Conservation (phyloP, 108 stramenopile species). For the Nitzschia sp. region DNA sequence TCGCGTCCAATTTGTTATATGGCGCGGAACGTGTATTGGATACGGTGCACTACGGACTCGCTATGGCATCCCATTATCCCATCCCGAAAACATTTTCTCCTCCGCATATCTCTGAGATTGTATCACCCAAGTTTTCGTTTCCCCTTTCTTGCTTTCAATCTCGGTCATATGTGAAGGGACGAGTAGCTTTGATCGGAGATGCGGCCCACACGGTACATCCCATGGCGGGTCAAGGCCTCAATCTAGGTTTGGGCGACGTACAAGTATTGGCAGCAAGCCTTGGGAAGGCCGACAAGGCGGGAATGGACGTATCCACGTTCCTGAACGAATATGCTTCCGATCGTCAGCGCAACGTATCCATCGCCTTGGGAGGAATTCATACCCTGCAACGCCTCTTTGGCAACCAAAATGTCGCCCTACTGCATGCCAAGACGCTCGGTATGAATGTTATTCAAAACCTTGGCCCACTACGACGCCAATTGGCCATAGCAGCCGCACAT, state of each 20-base stretch:
- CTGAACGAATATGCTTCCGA: slow-evolving; percentile 38
- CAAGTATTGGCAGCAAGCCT: slow-evolving; percentile 48
- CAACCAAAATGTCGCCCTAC: slow-evolving; percentile 29
- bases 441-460: slow-evolving; percentile 77
- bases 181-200: slow-evolving; percentile 89
- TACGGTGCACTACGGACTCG: slow-evolving; percentile 48
- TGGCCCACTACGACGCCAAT: slow-evolving; percentile 55
- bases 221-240: slow-evolving; percentile 97
- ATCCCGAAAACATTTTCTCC: slow-evolving; percentile 32
- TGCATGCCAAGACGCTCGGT: slow-evolving; percentile 72
- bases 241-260: slow-evolving; percentile 92
- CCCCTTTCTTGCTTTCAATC: slow-evolving; percentile 54
- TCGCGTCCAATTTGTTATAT: slow-evolving; percentile 38
- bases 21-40: slow-evolving; percentile 50
- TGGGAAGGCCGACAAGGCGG: slow-evolving; percentile 58
- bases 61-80: slow-evolving; percentile 45
- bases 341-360: slow-evolving; percentile 34
- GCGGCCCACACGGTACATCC: slow-evolving; percentile 97
- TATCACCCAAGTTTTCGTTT: slow-evolving; percentile 44
- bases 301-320: slow-evolving; percentile 60
- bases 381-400: slow-evolving; percentile 72
- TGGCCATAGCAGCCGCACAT: slow-evolving; percentile 69
- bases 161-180: slow-evolving; percentile 36
- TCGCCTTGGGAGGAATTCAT: slow-evolving; percentile 70
- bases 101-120: slow-evolving; percentile 34